Evolutionary conservation across 148 eudicot genomes (phyloP), one percentile per base, ranked within the genome.

Genomic region (Fagopyrum tataricum): DNA sequence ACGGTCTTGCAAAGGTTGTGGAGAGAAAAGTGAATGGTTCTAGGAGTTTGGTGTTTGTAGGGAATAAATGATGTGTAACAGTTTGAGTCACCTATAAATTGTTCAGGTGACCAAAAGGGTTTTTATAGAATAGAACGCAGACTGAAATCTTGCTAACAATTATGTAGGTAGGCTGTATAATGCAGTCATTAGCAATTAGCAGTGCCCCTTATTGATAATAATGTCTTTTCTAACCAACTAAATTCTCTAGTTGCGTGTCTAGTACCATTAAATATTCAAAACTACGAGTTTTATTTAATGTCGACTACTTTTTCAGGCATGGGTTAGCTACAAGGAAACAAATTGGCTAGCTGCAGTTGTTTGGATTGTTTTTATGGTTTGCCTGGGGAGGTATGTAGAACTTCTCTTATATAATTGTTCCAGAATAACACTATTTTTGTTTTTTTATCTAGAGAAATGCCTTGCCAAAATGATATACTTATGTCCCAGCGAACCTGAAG

Each of bases 251-350:
- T 4, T 4, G 55, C 17, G 53, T 7, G 8, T 15, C 18, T 49
- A 49, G 14, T 37, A 23, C 37, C 24, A 31, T 31, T 31, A 31
- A 31, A 31, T 31, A 31, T 58, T 4, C 5, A 58, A 58, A 58
- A 55, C 1, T 23, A 5, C 12, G 31, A 37, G 7, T 23, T 23
- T 7, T 23, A 0, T 5, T 23, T 8, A 58, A 4, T 23, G 4
- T 24, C 39, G 66, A 59, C n/a, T 37, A 13, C 10, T 13, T 64
- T 64, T 7, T 64, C 84, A 91, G 97, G 84, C 78, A n/a, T 91
- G 97, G 97, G 78, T 91, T 76, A 44, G 80, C 75, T 91, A 91
- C 85, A 91, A 88, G 82, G 95, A 89, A 82, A 74, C 87, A 47
- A 85, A 71, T 71, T 89, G 89, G 92, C 76, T 91, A 21, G 71